Base-by-base conservation (phyloP, 2,329 filamentous ascomycete species). In the Colletotrichum magnum region DNA sequence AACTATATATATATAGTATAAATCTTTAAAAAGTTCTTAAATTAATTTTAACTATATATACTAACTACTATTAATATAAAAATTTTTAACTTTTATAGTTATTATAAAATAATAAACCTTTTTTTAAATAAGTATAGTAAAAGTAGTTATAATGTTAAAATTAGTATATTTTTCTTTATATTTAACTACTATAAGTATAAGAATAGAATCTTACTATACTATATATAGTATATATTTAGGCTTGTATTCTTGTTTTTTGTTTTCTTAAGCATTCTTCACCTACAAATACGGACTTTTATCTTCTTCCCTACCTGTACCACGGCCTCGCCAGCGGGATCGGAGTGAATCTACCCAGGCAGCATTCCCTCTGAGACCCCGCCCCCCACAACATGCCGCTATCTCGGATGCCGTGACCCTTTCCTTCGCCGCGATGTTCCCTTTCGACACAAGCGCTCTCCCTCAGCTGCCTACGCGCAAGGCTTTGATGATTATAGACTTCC, bases 401-500 rank as follows among this genome's bases (percentile, higher is more conserved):
- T 21, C 32, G 50, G 50, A 36, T 45, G 32, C 59, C 45, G 6
- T 51, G 39, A 32, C 28, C 32, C 32, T 36, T 24, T 41, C n/a
- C 21, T 13, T 47, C 54, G 52, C 54, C 71, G 73, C 63, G 69
- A 88, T 89, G 82, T 88, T 91, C 75, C 77, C 86, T 70, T 89
- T 91, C 77, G 86, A 90, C 73, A 80, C 84, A 47, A 79, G 85
- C 53, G 82, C 84, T 43, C 82, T 91, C 21, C 89, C 89, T 12
- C 81, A 86, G 57, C 79, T 92, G 60, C 83, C 80, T 36, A 89
- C 89, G 9, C 86, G 89, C 59, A 89, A 88, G 80, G 95, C 94
- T 1, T 85, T 99, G 51, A 84, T 98, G 21, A 83, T 97, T 18
- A 86, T 98, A 72, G 95, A 97, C 75, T 88, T 97, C 43, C 96